Evolutionary conservation across 2,329 filamentous ascomycete genomes (phyloP).

Genomic region (Colletotrichum tabaci): DNA sequence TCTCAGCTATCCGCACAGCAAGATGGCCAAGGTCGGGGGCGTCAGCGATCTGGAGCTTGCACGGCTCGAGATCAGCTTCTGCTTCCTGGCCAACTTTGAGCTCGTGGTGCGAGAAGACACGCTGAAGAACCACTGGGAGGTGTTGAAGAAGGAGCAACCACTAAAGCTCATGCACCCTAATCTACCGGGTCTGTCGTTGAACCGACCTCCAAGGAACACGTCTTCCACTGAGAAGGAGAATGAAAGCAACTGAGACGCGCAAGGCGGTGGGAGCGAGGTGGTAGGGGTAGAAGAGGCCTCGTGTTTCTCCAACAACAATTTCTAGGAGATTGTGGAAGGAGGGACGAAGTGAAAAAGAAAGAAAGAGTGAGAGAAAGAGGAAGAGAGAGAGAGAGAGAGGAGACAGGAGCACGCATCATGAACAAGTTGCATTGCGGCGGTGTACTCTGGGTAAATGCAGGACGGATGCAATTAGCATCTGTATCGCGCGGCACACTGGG

Average conservation of each 20-base stretch:
- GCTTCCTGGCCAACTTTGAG: slow-evolving; percentile 88
- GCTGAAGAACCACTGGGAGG: slow-evolving; percentile 53
- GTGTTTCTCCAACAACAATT: neutral
- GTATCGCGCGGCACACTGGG: neutral
- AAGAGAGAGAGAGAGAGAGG: no score
- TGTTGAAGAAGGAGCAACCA: slow-evolving; percentile 48
- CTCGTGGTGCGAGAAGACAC: slow-evolving; percentile 67
- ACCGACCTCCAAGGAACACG: slow-evolving; percentile 32
- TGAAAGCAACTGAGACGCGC: slow-evolving; percentile 9
- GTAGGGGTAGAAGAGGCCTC: neutral
- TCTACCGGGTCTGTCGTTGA: slow-evolving; percentile 49
- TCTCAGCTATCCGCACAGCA: slow-evolving; percentile 85
- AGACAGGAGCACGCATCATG: slow-evolving; percentile 27
- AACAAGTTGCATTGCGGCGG: slow-evolving; percentile 31
- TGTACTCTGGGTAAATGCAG: slow-evolving; percentile 30
- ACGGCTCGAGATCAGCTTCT: slow-evolving; percentile 89
- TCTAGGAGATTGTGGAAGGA: neutral
- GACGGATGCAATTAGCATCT: neutral
- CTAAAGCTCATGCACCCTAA: slow-evolving; percentile 31
- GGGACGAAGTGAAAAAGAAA: neutral
- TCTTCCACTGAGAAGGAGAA: slow-evolving; percentile 22
- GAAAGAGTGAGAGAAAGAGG: neutral
- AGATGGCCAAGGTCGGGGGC: slow-evolving; percentile 89
- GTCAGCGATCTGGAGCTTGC: slow-evolving; percentile 87
- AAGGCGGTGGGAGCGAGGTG: neutral